Percentiles rank a stretch among this genome's conserved stretches.
phyloP scores from a whole-genome alignment of 1,284 basidiomycete species.

The Cryptococcus sp. region DNA sequence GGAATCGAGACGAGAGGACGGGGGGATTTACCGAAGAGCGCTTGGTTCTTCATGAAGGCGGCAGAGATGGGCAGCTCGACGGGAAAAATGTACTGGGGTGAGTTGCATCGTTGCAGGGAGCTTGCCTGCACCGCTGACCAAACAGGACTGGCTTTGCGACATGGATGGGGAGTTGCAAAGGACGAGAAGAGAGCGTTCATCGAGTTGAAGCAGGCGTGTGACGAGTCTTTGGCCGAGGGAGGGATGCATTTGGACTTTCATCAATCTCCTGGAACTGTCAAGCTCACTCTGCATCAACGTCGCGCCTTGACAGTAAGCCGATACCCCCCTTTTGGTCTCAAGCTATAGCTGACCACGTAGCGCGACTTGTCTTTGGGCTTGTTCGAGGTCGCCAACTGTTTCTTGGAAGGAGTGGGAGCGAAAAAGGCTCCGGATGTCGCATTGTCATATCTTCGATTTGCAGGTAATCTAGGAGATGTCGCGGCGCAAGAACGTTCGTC shows the following conservation, averaged over 20 bases:
- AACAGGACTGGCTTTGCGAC: conserved; percentile 36
- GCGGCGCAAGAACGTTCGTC: conserved; percentile 44
- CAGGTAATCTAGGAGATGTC: conserved; percentile 40
- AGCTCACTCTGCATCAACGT: conserved; percentile 27
- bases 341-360: conserved; percentile 12
- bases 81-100: conserved; percentile 43
- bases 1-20: conserved; percentile 34
- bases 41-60: conserved; percentile 44
- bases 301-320: conserved; percentile 31
- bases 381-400: conserved; percentile 44
- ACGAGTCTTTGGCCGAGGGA: conserved; percentile 28
- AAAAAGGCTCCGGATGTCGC: conserved; percentile 39
- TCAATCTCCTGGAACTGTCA: conserved; percentile 19
- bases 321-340: not conserved
- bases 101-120: conserved; percentile 3
- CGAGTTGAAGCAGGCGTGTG: conserved; percentile 39
- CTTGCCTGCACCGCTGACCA: not conserved
- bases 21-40: conserved; percentile 38
- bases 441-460: conserved; percentile 40
- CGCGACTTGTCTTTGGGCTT: conserved; percentile 39
- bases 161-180: conserved; percentile 41
- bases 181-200: conserved; percentile 40
- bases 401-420: conserved; percentile 42
- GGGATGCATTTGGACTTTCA: conserved; percentile 27
- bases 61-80: conserved; percentile 40